Conservation (phyloP, 805 yeast species). For the Yarrowia bubula region DNA sequence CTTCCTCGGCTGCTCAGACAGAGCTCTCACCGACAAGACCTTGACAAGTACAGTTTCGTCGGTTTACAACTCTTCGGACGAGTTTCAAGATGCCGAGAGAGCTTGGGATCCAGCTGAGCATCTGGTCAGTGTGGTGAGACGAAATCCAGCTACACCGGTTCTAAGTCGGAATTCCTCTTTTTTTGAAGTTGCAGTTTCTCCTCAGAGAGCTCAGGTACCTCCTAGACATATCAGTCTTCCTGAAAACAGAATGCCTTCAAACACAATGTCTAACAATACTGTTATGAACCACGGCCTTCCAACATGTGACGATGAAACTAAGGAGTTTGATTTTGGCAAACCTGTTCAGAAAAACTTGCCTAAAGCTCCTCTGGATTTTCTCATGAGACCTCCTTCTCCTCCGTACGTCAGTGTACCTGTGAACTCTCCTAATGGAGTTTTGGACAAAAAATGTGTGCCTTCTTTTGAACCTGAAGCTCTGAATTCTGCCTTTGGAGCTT, state of each 20-base stretch:
- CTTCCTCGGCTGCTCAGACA: conserved; percentile 19
- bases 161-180: neutral
- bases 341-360: neutral
- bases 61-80: conserved; percentile 22
- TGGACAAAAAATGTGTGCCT: no score
- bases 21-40: neutral
- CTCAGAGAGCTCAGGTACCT: no score
- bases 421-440: no score
- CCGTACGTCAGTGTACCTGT: neutral
- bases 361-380: conserved; percentile 5
- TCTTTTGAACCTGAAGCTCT: no score
- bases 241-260: no score
- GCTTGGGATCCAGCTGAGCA: conserved; percentile 11
- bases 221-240: no score
- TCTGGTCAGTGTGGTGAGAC: neutral
- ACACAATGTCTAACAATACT: no score
- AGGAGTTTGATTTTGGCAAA: conserved; percentile 1
- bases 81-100: conserved; percentile 14
- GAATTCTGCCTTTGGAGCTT: no score
- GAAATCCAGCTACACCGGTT: neutral
- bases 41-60: neutral
- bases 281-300: conserved; percentile 3
- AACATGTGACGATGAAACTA: neutral
- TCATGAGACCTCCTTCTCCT: conserved; percentile 16
- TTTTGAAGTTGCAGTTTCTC: neutral